Percentiles rank a stretch among this genome's conserved stretches.
phyloP scores from a whole-genome alignment of 371 early-diverging fungal species.

The Mucor sp. region DNA sequence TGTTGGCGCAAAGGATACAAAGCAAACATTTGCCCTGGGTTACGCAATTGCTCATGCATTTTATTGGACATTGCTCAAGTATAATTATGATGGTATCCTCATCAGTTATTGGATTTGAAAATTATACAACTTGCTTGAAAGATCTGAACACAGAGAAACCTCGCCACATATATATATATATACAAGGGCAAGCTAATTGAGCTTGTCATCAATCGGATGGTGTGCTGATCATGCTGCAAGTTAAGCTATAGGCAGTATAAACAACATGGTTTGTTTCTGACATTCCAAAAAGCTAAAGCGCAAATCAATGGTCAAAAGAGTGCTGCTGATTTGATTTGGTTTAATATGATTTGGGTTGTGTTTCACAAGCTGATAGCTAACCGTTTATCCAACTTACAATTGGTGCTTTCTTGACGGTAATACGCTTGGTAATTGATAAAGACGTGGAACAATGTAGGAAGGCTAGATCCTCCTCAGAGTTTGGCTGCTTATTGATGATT shows the following conservation, averaged over 20 bases:
- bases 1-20: background rate
- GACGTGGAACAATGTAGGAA: no score
- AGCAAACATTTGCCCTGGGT: background rate
- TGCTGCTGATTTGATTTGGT: background rate
- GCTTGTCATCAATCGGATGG: background rate
- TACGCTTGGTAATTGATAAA: no score
- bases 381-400: no score
- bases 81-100: background rate
- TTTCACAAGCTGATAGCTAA: no score
- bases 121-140: background rate
- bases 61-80: background rate
- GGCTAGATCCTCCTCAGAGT: no score
- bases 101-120: background rate
- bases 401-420: no score
- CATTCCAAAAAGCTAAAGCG: background rate
- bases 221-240: background rate
- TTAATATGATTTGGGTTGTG: background rate
- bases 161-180: background rate
- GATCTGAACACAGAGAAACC: background rate
- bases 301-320: background rate
- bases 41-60: background rate
- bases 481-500: no score
- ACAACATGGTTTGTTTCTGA: background rate
- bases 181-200: background rate
- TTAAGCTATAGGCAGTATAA: background rate